These are phyloP conservation scores for Suillus placidus DNA, from an alignment of 768 basidiomycete genomes.

Conservation along the genomic window DNA sequence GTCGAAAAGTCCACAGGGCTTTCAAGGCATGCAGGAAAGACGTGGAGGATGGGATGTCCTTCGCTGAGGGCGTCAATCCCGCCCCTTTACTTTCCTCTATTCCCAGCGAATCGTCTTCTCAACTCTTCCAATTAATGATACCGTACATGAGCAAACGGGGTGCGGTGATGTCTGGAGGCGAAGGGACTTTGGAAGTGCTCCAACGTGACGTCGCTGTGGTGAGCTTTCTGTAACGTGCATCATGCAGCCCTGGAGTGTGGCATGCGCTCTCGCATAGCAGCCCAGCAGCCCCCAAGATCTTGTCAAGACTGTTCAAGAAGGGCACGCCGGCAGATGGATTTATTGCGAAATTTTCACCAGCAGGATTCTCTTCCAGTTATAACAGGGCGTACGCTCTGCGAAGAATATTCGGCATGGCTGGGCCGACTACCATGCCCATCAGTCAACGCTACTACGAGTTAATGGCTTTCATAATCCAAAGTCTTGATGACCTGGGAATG, in stretches of 20 bases:
- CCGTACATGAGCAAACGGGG: slow-evolving; percentile 19
- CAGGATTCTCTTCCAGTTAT: neutral
- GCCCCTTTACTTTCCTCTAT: neutral
- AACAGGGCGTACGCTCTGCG: neutral
- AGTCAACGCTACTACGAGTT: neutral
- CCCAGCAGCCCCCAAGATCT: neutral
- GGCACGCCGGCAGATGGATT: neutral
- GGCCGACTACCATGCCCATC: neutral
- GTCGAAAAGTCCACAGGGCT: neutral
- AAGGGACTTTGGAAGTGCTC: neutral
- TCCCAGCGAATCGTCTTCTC: slow-evolving; percentile 12
- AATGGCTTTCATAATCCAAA: neutral
- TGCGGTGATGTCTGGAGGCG: neutral
- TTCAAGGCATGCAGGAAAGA: neutral
- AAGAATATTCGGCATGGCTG: neutral
- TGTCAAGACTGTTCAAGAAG: neutral
- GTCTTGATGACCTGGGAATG: neutral
- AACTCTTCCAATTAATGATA: slow-evolving; percentile 29
- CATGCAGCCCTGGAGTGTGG: neutral
- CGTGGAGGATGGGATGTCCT: neutral
- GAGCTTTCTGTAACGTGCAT: neutral
- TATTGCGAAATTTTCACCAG: slow-evolving; percentile 27
- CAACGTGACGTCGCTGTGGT: neutral
- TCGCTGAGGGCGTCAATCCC: neutral
- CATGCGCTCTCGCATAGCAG: neutral